Base-by-base conservation (phyloP, 345 rosid species). In the Schrenkiella parvula region DNA sequence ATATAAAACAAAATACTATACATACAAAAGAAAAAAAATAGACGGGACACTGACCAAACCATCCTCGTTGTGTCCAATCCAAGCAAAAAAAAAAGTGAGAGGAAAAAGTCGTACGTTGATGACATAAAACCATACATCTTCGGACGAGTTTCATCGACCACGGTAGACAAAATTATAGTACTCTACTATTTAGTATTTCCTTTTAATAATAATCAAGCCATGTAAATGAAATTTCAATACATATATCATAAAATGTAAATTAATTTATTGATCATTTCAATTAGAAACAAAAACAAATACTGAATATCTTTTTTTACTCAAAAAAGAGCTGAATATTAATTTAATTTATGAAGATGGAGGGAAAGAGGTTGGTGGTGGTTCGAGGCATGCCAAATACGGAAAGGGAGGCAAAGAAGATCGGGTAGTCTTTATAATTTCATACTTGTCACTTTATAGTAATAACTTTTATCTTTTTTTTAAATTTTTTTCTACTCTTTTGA, bases 51-150 rank as follows among this genome's bases (percentile, higher is more conserved):
- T 53, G 70, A 56, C 71, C 76, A 64, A 53, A 47, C 67, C 22
- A 64, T 64, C 39, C 53, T 70, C 57, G 80, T 64, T 55, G 55
- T 76, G 75, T 76, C 80, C 23, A 63, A 64, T 76, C 80, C n/a
- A 70, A 70, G 61, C 47, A 63, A 54, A 53, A 5, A 47, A 25
- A 14, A 42, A 23, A 63, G n/a, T n/a, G n/a, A n/a, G 22, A 5
- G 35, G 55, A 25, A 47, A 53, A 32, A 52, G 42, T 34, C 57
- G 64, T 43, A 43, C 46, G 47, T 60, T 60, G 32, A 66, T 74
- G 70, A 69, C n/a, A 54, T 53, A 21, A 35, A 37, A 37, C 53
- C 77, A 48, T 47, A 48, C 44, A 66, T 66, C 66, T 50, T 74
- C 19, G 62, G 78, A 39, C 62, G 44, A 74, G 62, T 59, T 59